Conservation (phyloP, 129 eudicot genomes). For the Arctium lappa region DNA sequence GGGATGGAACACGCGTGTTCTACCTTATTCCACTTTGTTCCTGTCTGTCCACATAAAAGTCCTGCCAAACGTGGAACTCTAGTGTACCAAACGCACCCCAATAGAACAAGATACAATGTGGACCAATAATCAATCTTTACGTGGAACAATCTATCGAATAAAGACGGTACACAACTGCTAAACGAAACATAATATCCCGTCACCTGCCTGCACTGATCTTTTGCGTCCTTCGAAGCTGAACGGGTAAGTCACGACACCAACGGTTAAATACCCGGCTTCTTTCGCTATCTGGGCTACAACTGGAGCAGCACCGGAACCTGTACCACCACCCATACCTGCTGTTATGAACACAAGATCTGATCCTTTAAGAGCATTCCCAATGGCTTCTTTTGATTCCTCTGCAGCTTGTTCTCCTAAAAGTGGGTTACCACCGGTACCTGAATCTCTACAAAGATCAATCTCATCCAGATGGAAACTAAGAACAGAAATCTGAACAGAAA, state of each 20-base stretch:
- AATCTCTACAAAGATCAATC: conserved; percentile 15
- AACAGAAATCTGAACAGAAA: background rate
- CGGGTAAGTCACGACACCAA: conserved; percentile 97
- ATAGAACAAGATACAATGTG: background rate
- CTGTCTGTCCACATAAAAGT: too few species aligned
- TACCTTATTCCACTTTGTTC: too few species aligned
- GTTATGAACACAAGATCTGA: conserved; percentile 98
- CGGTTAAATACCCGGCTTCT: conserved; percentile 91
- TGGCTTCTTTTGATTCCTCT: conserved; percentile 95
- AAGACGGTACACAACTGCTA: background rate
- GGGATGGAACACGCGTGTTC: too few species aligned
- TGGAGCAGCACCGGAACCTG: conserved; percentile 99
- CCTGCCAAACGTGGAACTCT: too few species aligned
- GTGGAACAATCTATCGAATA: background rate
- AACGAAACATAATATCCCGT: conserved; percentile 14
- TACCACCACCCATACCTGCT: conserved; percentile 99
- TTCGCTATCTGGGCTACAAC: conserved; percentile 90
- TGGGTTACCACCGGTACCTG: conserved; percentile 99
- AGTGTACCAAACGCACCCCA: background rate
- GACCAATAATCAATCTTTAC: background rate
- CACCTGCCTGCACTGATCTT: conserved; percentile 88
- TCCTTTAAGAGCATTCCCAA: conserved; percentile 84
- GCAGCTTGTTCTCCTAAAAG: conserved; percentile 96
- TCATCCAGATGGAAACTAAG: conserved; percentile 9
- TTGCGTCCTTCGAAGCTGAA: conserved; percentile 99